Conservation (phyloP, 2,329 filamentous ascomycete species). For the Epichloe amarillans region DNA sequence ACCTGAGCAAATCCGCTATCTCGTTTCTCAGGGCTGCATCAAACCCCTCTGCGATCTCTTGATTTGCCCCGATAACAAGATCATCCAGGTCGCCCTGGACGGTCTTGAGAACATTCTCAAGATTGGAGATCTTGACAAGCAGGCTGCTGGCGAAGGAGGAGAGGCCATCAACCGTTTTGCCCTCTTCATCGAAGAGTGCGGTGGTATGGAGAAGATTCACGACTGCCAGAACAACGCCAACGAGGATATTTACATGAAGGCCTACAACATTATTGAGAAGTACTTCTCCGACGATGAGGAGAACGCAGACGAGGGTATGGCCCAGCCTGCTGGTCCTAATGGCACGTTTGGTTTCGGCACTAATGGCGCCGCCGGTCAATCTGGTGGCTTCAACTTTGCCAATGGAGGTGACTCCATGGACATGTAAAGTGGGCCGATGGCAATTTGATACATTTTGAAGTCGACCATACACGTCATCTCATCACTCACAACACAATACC, state of each 20-base stretch:
- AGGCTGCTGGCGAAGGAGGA: constrained; percentile 59
- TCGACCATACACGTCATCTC: not conserved
- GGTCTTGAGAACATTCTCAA: constrained; percentile 98
- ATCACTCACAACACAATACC: constrained; percentile 1
- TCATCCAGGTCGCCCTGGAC: constrained; percentile 96
- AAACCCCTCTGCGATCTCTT: constrained; percentile 93
- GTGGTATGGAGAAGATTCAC: constrained; percentile 99
- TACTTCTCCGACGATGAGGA: constrained; percentile 99
- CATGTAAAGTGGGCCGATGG: constrained; percentile 33
- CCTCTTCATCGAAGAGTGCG: constrained; percentile 95
- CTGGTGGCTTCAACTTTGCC: constrained; percentile 89
- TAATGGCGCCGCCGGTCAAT: constrained; percentile 41
- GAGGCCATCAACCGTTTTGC: constrained; percentile 92
- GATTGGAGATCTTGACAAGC: constrained; percentile 97
- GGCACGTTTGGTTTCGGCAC: constrained; percentile 71
- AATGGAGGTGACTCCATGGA: constrained; percentile 54
- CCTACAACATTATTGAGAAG: constrained; percentile 99
- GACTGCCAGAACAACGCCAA: constrained; percentile 99
- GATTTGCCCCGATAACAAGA: constrained; percentile 97
- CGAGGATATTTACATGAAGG: constrained; percentile 99
- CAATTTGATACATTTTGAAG: not conserved
- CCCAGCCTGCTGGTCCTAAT: constrained; percentile 54
- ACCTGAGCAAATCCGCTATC: constrained; percentile 93
- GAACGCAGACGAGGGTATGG: constrained; percentile 69
- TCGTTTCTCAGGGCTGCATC: constrained; percentile 89